Conservation (phyloP, 805 yeast genomes). For the Yueomyces sinensis region DNA sequence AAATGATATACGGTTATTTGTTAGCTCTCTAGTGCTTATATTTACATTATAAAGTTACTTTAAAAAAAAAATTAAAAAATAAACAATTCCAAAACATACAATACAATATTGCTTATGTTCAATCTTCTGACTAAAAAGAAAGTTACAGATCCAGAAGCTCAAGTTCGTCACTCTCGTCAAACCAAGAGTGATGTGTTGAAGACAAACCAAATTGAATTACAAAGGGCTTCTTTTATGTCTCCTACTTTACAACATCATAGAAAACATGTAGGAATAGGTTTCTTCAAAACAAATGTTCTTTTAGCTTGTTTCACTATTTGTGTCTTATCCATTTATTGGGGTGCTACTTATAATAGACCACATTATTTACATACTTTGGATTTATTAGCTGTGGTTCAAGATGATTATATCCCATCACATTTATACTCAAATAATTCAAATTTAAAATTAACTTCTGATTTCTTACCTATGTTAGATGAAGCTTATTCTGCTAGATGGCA, state of each 20-base stretch:
- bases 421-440: conserved; percentile 4
- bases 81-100: no score
- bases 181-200: no score
- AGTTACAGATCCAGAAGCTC: no score
- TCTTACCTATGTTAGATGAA: neutral
- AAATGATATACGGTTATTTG: no score
- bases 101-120: no score
- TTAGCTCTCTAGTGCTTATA: no score
- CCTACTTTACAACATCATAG: neutral
- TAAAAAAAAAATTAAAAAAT: no score
- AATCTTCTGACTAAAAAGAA: no score
- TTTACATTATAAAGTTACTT: no score
- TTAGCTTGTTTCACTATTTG: conserved; percentile 7
- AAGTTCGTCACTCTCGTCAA: no score
- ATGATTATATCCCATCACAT: conserved; percentile 7
- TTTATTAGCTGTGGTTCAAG: conserved; percentile 25
- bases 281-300: neutral
- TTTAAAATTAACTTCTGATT: neutral
- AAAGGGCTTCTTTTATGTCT: neutral
- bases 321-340: conserved; percentile 24
- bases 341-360: conserved; percentile 22
- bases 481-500: conserved; percentile 19
- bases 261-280: neutral
- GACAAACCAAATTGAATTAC: neutral
- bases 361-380: conserved; percentile 13